These are phyloP conservation scores for Hygrocybe coccinea DNA, from an alignment of 768 basidiomycete species.

Conservation along the genomic window DNA sequence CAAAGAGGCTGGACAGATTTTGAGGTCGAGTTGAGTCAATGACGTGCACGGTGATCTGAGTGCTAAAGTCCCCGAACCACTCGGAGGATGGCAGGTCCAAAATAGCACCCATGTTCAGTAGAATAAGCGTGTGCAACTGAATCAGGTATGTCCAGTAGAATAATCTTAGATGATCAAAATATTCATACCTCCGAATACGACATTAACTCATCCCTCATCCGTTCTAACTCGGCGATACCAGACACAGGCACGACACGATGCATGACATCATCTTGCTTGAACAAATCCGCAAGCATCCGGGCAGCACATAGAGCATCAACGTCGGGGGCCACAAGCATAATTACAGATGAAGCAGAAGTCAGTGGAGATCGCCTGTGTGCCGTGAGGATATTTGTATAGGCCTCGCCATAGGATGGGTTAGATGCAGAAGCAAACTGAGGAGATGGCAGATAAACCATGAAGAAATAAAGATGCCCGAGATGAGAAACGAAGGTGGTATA, in stretches of 20 bases:
- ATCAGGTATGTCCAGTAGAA: not conserved
- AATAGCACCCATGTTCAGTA: slow-evolving; percentile 89
- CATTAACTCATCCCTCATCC: slow-evolving; percentile 18
- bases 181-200: slow-evolving; percentile 17
- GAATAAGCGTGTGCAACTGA: slow-evolving; percentile 82
- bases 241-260: slow-evolving; percentile 87
- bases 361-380: slow-evolving; percentile 67
- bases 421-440: slow-evolving; percentile 60
- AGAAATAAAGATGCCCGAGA: no score
- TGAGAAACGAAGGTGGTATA: no score
- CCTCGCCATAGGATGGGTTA: slow-evolving; percentile 62
- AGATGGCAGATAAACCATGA: slow-evolving; percentile 67
- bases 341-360: slow-evolving; percentile 76
- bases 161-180: not conserved
- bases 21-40: slow-evolving; percentile 92
- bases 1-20: slow-evolving; percentile 83
- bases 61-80: slow-evolving; percentile 72
- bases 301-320: slow-evolving; percentile 91
- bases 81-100: slow-evolving; percentile 70
- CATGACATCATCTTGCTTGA: slow-evolving; percentile 91
- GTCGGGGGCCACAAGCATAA: slow-evolving; percentile 83
- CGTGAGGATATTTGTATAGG: slow-evolving; percentile 68
- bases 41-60: slow-evolving; percentile 73
- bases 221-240: slow-evolving; percentile 57
- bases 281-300: slow-evolving; percentile 80